Base-by-base conservation (phyloP, 2,329 filamentous ascomycete genomes). In the Saccharata proteae region DNA sequence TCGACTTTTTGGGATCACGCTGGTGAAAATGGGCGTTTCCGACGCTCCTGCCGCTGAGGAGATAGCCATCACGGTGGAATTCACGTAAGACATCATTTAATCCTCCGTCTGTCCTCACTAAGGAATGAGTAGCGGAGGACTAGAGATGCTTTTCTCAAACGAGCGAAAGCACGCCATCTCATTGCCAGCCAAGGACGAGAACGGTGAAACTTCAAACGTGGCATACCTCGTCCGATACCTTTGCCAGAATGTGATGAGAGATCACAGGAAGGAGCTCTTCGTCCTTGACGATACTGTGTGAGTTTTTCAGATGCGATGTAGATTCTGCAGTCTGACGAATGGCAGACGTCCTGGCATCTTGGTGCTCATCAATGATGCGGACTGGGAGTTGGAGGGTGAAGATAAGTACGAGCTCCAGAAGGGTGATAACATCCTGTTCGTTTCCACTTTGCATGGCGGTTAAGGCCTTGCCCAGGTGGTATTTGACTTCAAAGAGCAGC, bases 341-440 rank as follows among this genome's bases (percentile, higher is more conserved):
- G n/a, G 16, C 35, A 96, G 88, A 38, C 85, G 90, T 32, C 90
- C 90, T 4, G 90, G 90, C 3, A 93, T 98, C 54, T 71, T 98
- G 25, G 88, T 94, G 16, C 68, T 98, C 35, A 93, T 98, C 56
- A 98, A 98, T 52, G 90, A 98, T 46, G 83, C 85, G 16, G 90
- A 98, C 55, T 98, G 90, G 90, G 90, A 96, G 57, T 71, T 98
- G 9, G 90, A 96, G 58, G 90, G 86, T 12, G 88, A 96, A 58
- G 85, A 90, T 51, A 70, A 75, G 42, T 96, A 96, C 52, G 77
- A 85, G 57, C 61, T 98, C 36, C 76, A 88, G 58, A 58, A 65
- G 39, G 71, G 76, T 36, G 90, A 98, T 61, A 88, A 81, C 51
- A 81, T 98, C 44, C 66, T 96, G 42, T 98, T 98, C 59, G 86